Percentiles rank a stretch among this genome's conserved stretches.
These are phyloP conservation scores for Lolium multiflorum DNA, from an alignment of 176 grass and related monocot genomes.

Conservation along the genomic window DNA sequence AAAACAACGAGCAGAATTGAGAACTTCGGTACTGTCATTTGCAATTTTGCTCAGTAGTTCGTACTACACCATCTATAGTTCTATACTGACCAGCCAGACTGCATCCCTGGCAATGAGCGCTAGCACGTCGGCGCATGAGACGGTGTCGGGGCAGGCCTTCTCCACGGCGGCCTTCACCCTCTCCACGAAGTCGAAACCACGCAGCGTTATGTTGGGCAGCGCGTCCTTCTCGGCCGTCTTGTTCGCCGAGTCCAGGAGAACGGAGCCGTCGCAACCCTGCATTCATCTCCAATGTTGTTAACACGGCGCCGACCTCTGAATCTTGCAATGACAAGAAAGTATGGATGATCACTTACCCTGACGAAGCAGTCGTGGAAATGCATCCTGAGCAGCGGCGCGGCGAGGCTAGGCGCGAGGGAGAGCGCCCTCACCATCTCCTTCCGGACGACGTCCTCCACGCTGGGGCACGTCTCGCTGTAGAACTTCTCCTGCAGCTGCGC, in stretches of 20 bases:
- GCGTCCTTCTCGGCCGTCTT: slow-evolving; percentile 74
- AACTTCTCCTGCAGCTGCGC: slow-evolving; percentile 57
- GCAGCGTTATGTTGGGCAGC: slow-evolving; percentile 61
- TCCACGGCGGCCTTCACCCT: slow-evolving; percentile 38
- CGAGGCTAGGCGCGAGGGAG: slow-evolving; percentile 70
- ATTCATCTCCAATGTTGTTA: background rate
- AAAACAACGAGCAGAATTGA: background rate
- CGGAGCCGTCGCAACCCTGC: slow-evolving; percentile 87
- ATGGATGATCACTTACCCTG: slow-evolving; percentile 50
- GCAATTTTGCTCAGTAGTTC: background rate
- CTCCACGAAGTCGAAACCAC: slow-evolving; percentile 46
- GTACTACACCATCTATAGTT: background rate
- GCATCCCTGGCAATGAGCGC: slow-evolving; percentile 73
- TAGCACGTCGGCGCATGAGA: slow-evolving; percentile 89
- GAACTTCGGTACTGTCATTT: background rate
- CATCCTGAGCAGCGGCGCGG: slow-evolving; percentile 80
- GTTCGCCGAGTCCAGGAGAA: slow-evolving; percentile 29
- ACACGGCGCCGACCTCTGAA: no score
- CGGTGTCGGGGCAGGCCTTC: slow-evolving; percentile 64
- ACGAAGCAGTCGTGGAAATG: slow-evolving; percentile 99
- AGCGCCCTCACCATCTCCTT: slow-evolving; percentile 61
- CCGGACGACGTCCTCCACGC: slow-evolving; percentile 56
- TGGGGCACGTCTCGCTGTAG: slow-evolving; percentile 67
- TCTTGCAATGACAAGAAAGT: no score
- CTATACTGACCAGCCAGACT: slow-evolving; percentile 60